Evolutionary conservation across 805 yeast species (phyloP).

Genomic region (Cyberlindnera veronae): DNA sequence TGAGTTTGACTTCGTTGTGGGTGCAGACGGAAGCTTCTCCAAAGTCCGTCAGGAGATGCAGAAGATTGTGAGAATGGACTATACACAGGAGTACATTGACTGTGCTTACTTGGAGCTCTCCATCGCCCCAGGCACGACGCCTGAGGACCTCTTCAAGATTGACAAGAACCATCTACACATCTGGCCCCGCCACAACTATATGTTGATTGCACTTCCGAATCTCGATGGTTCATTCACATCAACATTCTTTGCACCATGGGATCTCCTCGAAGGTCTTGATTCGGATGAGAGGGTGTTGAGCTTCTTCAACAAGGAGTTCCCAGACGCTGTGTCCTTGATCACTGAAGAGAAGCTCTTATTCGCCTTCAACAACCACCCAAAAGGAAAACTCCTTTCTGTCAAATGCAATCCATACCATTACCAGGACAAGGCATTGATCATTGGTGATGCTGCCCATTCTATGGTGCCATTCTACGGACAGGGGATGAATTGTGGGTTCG

Average conservation of each 20-base stretch:
- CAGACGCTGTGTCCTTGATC: conserved; percentile 69
- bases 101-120: conserved; percentile 78
- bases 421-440: conserved; percentile 56
- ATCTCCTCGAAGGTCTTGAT: conserved; percentile 50
- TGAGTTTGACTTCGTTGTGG: conserved; percentile 60
- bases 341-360: conserved; percentile 51
- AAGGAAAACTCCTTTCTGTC: conserved; percentile 75
- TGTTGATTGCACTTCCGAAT: conserved; percentile 90
- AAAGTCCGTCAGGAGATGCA: conserved; percentile 67
- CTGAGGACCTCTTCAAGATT: conserved; percentile 35
- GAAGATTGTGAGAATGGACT: conserved; percentile 63
- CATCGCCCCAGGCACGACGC: conserved; percentile 48
- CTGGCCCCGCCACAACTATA: conserved; percentile 85
- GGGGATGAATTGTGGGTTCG: conserved; percentile 96
- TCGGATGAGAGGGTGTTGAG: conserved; percentile 40
- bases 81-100: conserved; percentile 73
- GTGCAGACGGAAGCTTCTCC: conserved; percentile 86
- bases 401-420: conserved; percentile 67
- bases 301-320: conserved; percentile 62
- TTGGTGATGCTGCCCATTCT: conserved; percentile 94
- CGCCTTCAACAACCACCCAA: conserved; percentile 58
- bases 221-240: conserved; percentile 83
- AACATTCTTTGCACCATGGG: conserved; percentile 84
- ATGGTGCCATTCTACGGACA: conserved; percentile 99
- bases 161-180: conserved; percentile 78